Conservation (phyloP, 352 stramenopile genomes). For the Pythium volutum region DNA sequence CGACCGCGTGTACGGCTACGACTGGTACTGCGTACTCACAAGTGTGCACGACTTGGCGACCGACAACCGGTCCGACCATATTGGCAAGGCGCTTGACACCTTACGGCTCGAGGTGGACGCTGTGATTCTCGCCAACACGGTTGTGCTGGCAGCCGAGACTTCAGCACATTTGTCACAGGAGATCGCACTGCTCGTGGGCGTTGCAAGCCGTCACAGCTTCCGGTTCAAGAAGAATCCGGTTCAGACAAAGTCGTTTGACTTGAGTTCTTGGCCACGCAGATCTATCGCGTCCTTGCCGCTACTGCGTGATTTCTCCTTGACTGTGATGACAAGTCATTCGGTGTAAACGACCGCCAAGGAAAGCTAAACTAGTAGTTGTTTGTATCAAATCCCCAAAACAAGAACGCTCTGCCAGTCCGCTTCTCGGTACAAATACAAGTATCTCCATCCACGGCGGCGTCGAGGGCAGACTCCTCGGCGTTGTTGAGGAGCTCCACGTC, state of each 20-base stretch:
- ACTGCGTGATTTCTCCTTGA: not conserved
- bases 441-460: too few species aligned
- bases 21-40: not conserved
- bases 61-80: not conserved
- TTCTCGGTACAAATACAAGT: too few species aligned
- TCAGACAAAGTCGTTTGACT: not conserved
- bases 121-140: not conserved
- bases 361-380: too few species aligned
- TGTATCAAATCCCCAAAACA: too few species aligned
- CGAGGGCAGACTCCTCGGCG: too few species aligned
- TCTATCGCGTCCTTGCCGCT: not conserved
- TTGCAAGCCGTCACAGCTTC: not conserved
- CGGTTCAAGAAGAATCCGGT: not conserved
- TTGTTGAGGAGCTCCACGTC: too few species aligned
- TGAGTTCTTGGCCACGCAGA: not conserved
- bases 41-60: not conserved
- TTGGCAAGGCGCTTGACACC: not conserved
- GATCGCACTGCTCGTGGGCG: not conserved
- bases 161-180: not conserved
- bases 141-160: not conserved
- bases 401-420: too few species aligned
- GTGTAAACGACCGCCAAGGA: too few species aligned
- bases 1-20: not conserved
- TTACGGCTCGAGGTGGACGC: not conserved
- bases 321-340: too few species aligned